phyloP scores from a whole-genome alignment of 2,329 filamentous ascomycete species.

The Gaeumannomyces tritici region DNA sequence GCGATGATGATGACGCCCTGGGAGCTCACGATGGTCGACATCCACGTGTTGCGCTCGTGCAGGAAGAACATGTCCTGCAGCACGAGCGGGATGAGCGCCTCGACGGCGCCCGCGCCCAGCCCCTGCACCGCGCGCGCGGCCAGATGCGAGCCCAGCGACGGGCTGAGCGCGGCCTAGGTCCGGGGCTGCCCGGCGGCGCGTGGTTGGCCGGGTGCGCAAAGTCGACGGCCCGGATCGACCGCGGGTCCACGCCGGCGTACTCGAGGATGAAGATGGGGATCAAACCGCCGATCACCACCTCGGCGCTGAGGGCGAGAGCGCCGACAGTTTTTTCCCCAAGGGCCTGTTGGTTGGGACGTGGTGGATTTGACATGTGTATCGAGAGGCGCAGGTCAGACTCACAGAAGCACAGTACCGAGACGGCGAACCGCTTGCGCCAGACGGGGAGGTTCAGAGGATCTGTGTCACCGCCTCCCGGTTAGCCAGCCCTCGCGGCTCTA shows the following conservation, averaged over 20 bases:
- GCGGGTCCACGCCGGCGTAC: slow-evolving; percentile 21
- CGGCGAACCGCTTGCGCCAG: slow-evolving; percentile 21
- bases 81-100: slow-evolving; percentile 26
- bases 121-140: slow-evolving; percentile 23
- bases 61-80: slow-evolving; percentile 28
- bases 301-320: slow-evolving; percentile 16
- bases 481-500: neutral
- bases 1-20: slow-evolving; percentile 20
- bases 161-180: slow-evolving; percentile 19
- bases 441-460: slow-evolving; percentile 20
- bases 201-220: slow-evolving; percentile 6
- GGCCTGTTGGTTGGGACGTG: too few relatives aligned
- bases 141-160: slow-evolving; percentile 15
- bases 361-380: too few relatives aligned
- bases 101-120: slow-evolving; percentile 23
- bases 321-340: slow-evolving; percentile 6
- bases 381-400: slow-evolving; percentile 5
- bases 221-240: slow-evolving; percentile 17
- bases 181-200: slow-evolving; percentile 13
- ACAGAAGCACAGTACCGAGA: slow-evolving; percentile 19
- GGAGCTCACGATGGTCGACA: slow-evolving; percentile 18
- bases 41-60: slow-evolving; percentile 24
- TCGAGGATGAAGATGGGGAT: slow-evolving; percentile 24
- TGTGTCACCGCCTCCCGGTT: slow-evolving; percentile 1
- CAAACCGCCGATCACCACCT: slow-evolving; percentile 18